These are phyloP conservation scores for Coemansia sp. DNA, from an alignment of 192 early-diverging fungal species.

Conservation along the genomic window DNA sequence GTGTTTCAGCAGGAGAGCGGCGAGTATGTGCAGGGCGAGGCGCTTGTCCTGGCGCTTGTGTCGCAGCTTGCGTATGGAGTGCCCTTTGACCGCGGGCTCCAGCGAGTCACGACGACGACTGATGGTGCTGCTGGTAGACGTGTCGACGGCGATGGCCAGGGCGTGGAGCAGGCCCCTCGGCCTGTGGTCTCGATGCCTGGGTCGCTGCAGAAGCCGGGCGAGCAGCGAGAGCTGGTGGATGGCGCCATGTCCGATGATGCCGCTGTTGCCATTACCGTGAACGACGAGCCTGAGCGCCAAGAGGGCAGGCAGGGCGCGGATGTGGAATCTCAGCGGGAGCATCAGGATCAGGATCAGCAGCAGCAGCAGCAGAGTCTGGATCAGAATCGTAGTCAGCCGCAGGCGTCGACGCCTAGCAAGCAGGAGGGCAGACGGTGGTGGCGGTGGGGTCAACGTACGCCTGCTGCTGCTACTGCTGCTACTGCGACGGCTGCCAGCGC, in stretches of 20 bases:
- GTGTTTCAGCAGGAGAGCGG: constrained; percentile 19
- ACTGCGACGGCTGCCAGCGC: neutral
- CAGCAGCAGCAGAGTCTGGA: neutral
- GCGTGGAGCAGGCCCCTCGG: neutral
- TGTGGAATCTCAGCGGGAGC: no score
- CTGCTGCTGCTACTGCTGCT: constrained; percentile 3
- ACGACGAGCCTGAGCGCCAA: neutral
- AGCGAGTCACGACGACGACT: neutral
- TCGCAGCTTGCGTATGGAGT: constrained; percentile 42
- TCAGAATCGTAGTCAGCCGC: constrained; percentile 2
- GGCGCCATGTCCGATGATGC: neutral
- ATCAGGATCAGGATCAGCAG: no score
- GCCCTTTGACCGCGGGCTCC: constrained; percentile 8
- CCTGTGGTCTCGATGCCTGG: neutral
- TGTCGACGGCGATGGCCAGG: no score
- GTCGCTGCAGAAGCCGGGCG: neutral
- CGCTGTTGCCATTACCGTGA: neutral
- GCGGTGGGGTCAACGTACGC: constrained; percentile 34
- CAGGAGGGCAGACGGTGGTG: constrained; percentile 38
- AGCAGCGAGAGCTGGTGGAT: no score
- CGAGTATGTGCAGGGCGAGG: constrained; percentile 32
- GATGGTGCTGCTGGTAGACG: no score
- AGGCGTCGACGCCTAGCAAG: constrained; percentile 5
- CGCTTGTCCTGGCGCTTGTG: constrained; percentile 32
- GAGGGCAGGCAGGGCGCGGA: no score